Conservation (phyloP, 78 protist genomes). For the slime mould (Dictyostelium discoideum) region DNA sequence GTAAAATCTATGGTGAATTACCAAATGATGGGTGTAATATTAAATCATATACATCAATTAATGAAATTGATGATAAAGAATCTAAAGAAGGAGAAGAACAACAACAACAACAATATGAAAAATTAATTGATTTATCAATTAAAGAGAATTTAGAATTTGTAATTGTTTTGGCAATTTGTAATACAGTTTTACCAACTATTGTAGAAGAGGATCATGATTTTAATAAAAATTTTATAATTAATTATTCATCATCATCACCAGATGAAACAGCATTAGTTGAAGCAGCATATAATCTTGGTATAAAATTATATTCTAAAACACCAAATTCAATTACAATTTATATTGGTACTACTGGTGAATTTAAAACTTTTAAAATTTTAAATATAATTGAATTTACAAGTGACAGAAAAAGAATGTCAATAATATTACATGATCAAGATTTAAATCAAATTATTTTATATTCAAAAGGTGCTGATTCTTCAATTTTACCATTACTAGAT, state of each 20-base stretch:
- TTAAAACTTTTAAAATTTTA: slow-evolving; percentile 69
- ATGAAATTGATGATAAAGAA: not conserved
- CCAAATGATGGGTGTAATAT: not conserved
- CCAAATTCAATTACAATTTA: slow-evolving; percentile 19
- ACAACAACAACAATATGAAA: not conserved
- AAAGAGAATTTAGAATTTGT: slow-evolving; percentile 76
- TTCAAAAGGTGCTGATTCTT: slow-evolving; percentile 94
- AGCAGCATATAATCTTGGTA: slow-evolving; percentile 67
- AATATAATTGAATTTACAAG: slow-evolving; percentile 91
- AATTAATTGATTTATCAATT: not conserved
- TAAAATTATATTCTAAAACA: slow-evolving; percentile 25
- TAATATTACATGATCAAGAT: slow-evolving; percentile 67
- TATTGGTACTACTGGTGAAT: not conserved
- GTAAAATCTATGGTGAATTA: not conserved
- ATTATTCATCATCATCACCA: slow-evolving; percentile 86
- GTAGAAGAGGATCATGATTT: not conserved
- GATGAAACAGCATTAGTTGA: slow-evolving; percentile 93
- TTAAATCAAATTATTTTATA: slow-evolving; percentile 46
- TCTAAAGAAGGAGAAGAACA: not conserved
- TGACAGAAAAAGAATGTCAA: slow-evolving; percentile 95
- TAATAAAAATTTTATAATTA: not conserved
- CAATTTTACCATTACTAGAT: slow-evolving; percentile 33
- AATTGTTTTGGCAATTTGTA: slow-evolving; percentile 90
- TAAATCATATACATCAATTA: not conserved
- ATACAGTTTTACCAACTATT: slow-evolving; percentile 86